phyloP scores from a whole-genome alignment of 2,329 filamentous ascomycete species.

The Lasiodiplodia citricola region DNA sequence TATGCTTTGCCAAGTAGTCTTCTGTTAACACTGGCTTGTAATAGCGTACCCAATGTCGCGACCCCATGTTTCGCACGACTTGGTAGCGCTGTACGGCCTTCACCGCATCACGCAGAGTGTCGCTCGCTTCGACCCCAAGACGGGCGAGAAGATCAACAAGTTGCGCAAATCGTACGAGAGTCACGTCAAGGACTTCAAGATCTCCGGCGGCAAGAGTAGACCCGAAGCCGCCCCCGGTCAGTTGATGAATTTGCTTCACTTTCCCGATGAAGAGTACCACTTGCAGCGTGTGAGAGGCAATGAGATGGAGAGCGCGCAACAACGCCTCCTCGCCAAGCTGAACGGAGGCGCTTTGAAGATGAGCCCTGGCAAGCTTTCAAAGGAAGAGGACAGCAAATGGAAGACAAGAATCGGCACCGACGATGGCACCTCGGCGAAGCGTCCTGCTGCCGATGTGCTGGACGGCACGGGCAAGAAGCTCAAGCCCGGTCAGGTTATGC shows the following conservation, averaged over 20 bases:
- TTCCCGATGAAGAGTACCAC: slow-evolving; percentile 49
- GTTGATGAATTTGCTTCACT: slow-evolving; percentile 42
- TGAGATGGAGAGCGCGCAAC: slow-evolving; percentile 40
- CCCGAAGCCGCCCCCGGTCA: slow-evolving; percentile 42
- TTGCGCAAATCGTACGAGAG: slow-evolving; percentile 63
- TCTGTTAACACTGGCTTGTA: slow-evolving; percentile 38
- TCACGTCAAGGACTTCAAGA: slow-evolving; percentile 56
- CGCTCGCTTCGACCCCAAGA: slow-evolving; percentile 63
- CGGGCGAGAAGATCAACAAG: slow-evolving; percentile 70
- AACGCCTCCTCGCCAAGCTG: slow-evolving; percentile 41
- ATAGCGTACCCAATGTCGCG: slow-evolving; percentile 51
- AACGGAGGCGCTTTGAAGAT: slow-evolving; percentile 48
- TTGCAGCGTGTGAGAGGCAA: slow-evolving; percentile 46
- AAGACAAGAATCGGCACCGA: slow-evolving; percentile 52
- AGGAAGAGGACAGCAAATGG: slow-evolving; percentile 48
- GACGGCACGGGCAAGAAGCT: slow-evolving; percentile 34
- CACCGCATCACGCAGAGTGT: slow-evolving; percentile 62
- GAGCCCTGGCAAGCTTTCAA: slow-evolving; percentile 49
- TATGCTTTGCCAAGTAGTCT: slow-evolving; percentile 31
- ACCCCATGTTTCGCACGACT: slow-evolving; percentile 63
- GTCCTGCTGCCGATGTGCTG: slow-evolving; percentile 21
- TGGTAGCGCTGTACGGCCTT: slow-evolving; percentile 64
- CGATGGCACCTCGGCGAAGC: slow-evolving; percentile 42
- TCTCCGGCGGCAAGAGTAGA: slow-evolving; percentile 56
- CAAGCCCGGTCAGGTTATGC: slow-evolving; percentile 31